phyloP scores from a whole-genome alignment of 768 basidiomycete species.

The Kondoa malvinella region DNA sequence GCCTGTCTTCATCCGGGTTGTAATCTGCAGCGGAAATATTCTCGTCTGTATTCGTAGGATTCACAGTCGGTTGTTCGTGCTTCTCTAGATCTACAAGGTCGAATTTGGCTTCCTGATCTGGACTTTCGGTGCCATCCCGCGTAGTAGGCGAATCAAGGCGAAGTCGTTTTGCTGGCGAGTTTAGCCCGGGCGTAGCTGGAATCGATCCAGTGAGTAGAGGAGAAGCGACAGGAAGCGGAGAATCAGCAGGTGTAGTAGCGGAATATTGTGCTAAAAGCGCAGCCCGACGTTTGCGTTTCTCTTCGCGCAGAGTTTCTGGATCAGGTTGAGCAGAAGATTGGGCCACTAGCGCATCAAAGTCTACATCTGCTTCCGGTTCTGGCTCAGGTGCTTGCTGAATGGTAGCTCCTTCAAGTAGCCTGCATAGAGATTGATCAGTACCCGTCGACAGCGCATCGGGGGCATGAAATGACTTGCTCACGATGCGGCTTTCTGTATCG shows the following conservation, averaged over 20 bases:
- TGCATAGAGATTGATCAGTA: neutral
- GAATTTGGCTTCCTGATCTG: constrained; percentile 28
- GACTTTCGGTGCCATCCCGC: constrained; percentile 16
- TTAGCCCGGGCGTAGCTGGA: neutral
- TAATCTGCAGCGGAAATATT: constrained; percentile 87
- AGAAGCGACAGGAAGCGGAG: neutral
- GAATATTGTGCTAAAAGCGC: constrained; percentile 43
- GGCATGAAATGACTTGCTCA: neutral
- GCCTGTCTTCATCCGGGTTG: constrained; percentile 62
- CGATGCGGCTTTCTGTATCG: neutral
- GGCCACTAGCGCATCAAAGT: neutral
- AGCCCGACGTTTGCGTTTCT: constrained; percentile 22
- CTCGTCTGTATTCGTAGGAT: constrained; percentile 37
- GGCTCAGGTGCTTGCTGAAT: neutral
- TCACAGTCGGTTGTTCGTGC: constrained; percentile 26
- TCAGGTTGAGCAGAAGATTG: constrained; percentile 1
- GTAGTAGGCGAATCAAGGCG: neutral
- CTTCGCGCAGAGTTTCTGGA: constrained; percentile 36
- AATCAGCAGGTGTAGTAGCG: constrained; percentile 40
- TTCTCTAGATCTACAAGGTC: constrained; percentile 32
- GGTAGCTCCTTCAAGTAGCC: neutral
- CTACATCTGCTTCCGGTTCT: neutral
- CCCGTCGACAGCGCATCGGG: neutral
- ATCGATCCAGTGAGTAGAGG: neutral
- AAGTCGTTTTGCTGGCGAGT: neutral